Evolutionary conservation across 2,329 filamentous ascomycete genomes (phyloP), one percentile per base, ranked within the genome.

Genomic region (Tolypocladium ophioglossoides): DNA sequence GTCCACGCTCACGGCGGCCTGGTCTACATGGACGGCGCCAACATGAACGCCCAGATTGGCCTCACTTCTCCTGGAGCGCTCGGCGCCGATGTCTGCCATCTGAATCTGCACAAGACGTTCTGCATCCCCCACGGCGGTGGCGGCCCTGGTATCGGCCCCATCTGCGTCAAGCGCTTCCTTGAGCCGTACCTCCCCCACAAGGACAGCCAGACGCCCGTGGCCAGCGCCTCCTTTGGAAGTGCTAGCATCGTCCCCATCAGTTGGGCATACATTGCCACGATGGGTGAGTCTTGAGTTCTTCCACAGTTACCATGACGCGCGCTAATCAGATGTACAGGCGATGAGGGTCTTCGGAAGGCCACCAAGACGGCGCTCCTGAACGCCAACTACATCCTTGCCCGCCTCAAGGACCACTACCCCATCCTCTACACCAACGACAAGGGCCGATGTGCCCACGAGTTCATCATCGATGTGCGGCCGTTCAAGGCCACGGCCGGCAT

Each of bases 61-160:
- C 80, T 97, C 12, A 96, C 90, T 75, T 95, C 90, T 0, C 92
- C 92, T 2, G 92, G 92, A 40, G 91, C 95, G 69, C 95, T 97
- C 61, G 92, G 92, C 22, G 92, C 92, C 34, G 92, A 97, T 68
- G 91, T 96, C 40, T 97, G 92, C 79, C 92, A 96, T 75, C 78
- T 97, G 56, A 97, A 97, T 72, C 80, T 97, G 44, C 92, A 97
- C 82, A 97, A 97, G 81, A 97, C 92, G 3, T 97, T 97, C 78
- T 97, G 92, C 69, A 97, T 97, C 64, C 92, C 92, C 49, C 92
- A 97, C 71, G 92, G 92, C 54, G 92, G 92, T 59, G 92, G 92
- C 60, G 92, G 92, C 18, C 92, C 92, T 11, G 92, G 92, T 64
- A 89, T 96, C 39, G 92, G 92, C 2, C 92, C 92, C 52, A 95